Evolutionary conservation across 1,139 yeast species (phyloP), one percentile per base, ranked within the genome.

Genomic region (Sugiyamaella pinicola): DNA sequence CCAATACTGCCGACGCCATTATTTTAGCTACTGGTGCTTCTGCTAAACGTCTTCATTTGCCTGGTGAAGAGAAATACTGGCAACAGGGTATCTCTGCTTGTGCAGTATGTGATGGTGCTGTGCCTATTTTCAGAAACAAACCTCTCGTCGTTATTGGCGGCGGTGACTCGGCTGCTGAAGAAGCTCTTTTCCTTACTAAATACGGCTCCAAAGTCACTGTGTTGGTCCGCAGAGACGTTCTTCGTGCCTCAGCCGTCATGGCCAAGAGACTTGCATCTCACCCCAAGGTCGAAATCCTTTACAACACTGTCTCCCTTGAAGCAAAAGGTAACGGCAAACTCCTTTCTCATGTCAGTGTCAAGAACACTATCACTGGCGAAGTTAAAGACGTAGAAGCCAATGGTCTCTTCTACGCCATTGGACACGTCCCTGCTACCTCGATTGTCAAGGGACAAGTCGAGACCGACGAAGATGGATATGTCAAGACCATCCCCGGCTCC

Each of bases 51-150:
- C 81, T 93, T 77, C 76, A 82, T 69, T 77, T 93, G 58, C 96
- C 98, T 56, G 99, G 99, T 64, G 99, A 93, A 77, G 98, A 93
- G 60, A 81, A 82, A 44, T 93, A 93, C 82, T 93, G 99, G 99
- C 99, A 93, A 78, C 88, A 87, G 71, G 99, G 99, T 71, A 93
- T 93, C 64, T 87, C 96, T 61, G 99, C 99, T 18, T 93, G 99
- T 79, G 99, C 99, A 48, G 99, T 93, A 58, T 93, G 99, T 76
- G 99, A 93, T 70, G 99, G 99, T 73, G 99, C 99, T 34, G 96
- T 93, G 43, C 99, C 99, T 65, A 90, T 93, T 67, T 93, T 93
- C 79, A 86, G 98, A 80, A 87, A 93, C 79, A 87, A 90, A 74
- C 98, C 99, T 40, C 81, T 93, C 68, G 98, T 96, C 15, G 99